A percentile compares a stretch with the other conserved stretches of the same genome.
Evolutionary conservation across 1,284 basidiomycete genomes (phyloP).

Genomic region (Phellinidium pouzarii): DNA sequence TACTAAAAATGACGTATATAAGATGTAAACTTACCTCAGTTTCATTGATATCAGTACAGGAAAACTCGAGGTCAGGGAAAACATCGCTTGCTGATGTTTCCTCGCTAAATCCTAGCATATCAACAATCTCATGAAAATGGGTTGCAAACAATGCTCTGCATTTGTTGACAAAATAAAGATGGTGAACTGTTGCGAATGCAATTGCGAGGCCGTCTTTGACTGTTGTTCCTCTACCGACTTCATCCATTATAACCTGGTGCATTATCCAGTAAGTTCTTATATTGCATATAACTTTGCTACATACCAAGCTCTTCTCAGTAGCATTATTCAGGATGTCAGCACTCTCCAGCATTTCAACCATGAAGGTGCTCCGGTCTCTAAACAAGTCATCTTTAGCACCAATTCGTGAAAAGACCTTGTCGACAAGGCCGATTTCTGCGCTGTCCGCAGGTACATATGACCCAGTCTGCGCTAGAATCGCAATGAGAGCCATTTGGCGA

Average conservation of each 20-base stretch:
- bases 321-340: constrained; percentile 79
- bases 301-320: constrained; percentile 72
- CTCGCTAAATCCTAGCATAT: constrained; percentile 64
- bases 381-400: constrained; percentile 95
- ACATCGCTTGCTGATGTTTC: constrained; percentile 34
- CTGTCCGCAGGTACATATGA: constrained; percentile 86
- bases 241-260: constrained; percentile 89
- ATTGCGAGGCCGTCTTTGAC: constrained; percentile 89
- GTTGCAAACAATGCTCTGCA: constrained; percentile 92
- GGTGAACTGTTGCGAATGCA: constrained; percentile 85
- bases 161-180: constrained; percentile 67
- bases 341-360: constrained; percentile 88
- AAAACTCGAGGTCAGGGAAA: constrained; percentile 70
- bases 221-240: constrained; percentile 93
- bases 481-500: constrained; percentile 86
- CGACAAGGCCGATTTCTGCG: constrained; percentile 80
- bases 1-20: background rate
- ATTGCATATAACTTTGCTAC: constrained; percentile 24
- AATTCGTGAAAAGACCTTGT: constrained; percentile 89
- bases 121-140: constrained; percentile 91
- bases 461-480: constrained; percentile 88
- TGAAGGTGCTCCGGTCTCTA: constrained; percentile 89
- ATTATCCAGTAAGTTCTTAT: constrained; percentile 3
- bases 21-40: constrained; percentile 43
- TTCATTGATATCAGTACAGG: constrained; percentile 83